These are phyloP conservation scores for Hypoxylon rickii DNA, from an alignment of 495 filamentous ascomycete species.

Conservation along the genomic window DNA sequence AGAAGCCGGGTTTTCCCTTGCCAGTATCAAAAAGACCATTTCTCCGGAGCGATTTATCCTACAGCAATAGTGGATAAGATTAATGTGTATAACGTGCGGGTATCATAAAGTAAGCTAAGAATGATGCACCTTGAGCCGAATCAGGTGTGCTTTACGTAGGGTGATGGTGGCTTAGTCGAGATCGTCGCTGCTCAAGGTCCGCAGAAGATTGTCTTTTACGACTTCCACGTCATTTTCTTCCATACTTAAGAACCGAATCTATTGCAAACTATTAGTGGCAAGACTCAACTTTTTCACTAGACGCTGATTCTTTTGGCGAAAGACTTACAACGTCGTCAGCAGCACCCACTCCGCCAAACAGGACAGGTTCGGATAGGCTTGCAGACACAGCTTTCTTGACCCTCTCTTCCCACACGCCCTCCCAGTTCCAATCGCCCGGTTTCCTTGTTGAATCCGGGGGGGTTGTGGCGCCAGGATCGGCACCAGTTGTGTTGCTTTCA, in stretches of 20 bases:
- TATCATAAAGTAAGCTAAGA: conserved; percentile 20
- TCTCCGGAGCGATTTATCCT: not conserved
- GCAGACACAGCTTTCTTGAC: conserved; percentile 74
- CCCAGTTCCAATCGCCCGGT: conserved; percentile 92
- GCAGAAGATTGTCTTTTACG: conserved; percentile 64
- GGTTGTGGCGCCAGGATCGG: conserved; percentile 3
- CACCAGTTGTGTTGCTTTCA: conserved; percentile 1
- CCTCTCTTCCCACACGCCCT: conserved; percentile 88
- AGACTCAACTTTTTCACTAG: too few species aligned
- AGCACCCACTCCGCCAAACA: conserved; percentile 68
- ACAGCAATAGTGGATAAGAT: not conserved
- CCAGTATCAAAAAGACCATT: too few species aligned
- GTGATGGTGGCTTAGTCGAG: conserved; percentile 23
- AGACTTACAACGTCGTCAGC: conserved; percentile 71
- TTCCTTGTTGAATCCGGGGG: conserved; percentile 46
- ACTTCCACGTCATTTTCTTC: conserved; percentile 62
- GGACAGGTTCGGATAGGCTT: conserved; percentile 74
- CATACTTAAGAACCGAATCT: conserved; percentile 74
- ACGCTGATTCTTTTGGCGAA: too few species aligned
- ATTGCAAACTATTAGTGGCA: conserved; percentile 27
- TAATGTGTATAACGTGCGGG: conserved; percentile 21
- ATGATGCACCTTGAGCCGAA: conserved; percentile 21
- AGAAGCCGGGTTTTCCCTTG: too few species aligned
- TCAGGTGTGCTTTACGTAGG: too few species aligned
- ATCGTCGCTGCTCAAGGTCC: conserved; percentile 50